Conservation (phyloP, 495 filamentous ascomycete species). For the Neurospora pannonica region DNA sequence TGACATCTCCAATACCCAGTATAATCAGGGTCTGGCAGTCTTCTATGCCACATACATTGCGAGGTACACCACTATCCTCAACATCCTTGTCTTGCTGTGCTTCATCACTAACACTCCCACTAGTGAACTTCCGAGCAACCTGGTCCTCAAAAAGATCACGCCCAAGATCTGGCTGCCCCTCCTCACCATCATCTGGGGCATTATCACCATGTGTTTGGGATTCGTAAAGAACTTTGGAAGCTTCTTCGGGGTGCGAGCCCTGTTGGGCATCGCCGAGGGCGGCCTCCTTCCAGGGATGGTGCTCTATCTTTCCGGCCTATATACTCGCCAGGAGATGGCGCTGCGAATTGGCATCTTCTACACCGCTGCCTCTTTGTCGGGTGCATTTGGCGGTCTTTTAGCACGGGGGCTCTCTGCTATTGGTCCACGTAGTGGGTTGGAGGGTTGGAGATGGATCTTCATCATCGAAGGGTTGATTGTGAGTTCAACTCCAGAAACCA, state of each 20-base stretch:
- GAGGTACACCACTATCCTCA: constrained; percentile 17
- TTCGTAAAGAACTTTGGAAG: constrained; percentile 64
- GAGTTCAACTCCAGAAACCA: constrained; percentile 8
- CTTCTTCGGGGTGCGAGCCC: constrained; percentile 66
- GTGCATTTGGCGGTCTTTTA: constrained; percentile 45
- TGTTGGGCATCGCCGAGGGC: constrained; percentile 55
- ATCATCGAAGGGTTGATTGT: constrained; percentile 41
- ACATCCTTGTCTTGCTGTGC: too few relatives aligned
- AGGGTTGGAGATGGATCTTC: constrained; percentile 45
- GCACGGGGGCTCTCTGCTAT: constrained; percentile 34
- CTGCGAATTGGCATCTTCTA: constrained; percentile 47
- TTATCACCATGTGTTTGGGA: constrained; percentile 58
- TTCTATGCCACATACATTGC: constrained; percentile 51
- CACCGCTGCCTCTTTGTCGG: constrained; percentile 44
- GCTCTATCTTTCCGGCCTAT: constrained; percentile 40
- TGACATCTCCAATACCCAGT: constrained; percentile 54
- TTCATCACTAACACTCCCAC: neutral
- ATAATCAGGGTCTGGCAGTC: constrained; percentile 51
- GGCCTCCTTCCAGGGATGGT: constrained; percentile 43
- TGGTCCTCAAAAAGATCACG: constrained; percentile 66
- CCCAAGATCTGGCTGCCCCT: constrained; percentile 52
- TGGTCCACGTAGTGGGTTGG: constrained; percentile 28
- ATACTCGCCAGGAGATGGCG: constrained; percentile 39
- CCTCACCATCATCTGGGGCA: constrained; percentile 47
- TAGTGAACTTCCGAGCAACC: constrained; percentile 73